A percentile compares a stretch with the other conserved stretches of the same genome.
Evolutionary conservation across 2,329 filamentous ascomycete genomes (phyloP).

Genomic region (Akanthomyces dipterigenus): DNA sequence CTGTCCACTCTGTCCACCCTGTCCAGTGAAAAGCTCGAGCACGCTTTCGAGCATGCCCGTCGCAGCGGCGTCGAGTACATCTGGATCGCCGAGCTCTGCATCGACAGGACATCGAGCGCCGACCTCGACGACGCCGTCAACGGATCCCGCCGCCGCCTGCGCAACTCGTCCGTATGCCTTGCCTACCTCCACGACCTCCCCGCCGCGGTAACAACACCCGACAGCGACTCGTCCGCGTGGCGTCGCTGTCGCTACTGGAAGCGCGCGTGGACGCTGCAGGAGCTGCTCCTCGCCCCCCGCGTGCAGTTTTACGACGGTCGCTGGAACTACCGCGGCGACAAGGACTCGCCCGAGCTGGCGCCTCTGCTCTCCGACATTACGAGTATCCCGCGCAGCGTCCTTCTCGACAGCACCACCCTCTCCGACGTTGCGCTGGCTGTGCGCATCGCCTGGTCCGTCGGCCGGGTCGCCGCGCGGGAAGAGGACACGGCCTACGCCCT

Average conservation of each 20-base stretch:
- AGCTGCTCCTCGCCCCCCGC: conserved; percentile 2
- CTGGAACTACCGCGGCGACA: conserved; percentile 7
- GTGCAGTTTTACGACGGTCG: conserved; percentile 7
- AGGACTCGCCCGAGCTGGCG: neutral
- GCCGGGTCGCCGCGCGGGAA: neutral
- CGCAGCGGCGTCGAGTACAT: conserved; percentile 4
- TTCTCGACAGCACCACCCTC: neutral
- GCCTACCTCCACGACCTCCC: conserved; percentile 5
- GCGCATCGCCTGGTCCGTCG: conserved; percentile 6
- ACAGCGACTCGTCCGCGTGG: neutral
- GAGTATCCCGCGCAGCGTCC: conserved; percentile 1
- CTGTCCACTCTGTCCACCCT: neutral
- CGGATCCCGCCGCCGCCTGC: neutral
- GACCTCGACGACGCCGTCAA: conserved; percentile 11
- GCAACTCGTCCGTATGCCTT: neutral
- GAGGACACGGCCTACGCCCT: conserved; percentile 7
- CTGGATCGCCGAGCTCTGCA: conserved; percentile 9
- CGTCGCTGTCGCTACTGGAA: conserved; percentile 8
- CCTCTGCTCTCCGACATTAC: neutral
- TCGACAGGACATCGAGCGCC: neutral
- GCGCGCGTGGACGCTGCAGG: conserved; percentile 8
- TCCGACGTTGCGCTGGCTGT: conserved; percentile 3
- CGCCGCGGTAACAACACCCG: neutral
- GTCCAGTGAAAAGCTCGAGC: neutral
- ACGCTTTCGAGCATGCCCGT: neutral